Conservation (phyloP, 2,329 filamentous ascomycete genomes). For the Sporothrix variecibatus region DNA sequence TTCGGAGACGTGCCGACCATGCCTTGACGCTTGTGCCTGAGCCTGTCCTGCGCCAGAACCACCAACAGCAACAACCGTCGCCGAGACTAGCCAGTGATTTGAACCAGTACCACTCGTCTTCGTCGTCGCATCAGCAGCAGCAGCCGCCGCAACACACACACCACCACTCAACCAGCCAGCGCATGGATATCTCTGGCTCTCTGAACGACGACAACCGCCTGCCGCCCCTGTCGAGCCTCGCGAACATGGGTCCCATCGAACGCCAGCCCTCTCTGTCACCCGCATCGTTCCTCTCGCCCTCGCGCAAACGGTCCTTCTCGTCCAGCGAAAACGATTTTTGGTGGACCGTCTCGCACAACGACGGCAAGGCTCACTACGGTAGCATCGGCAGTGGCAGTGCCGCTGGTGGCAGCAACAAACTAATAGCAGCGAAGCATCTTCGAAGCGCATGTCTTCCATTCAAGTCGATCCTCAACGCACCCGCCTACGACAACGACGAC, state of each 20-base stretch:
- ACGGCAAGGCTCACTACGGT: neutral
- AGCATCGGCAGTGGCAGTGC: neutral
- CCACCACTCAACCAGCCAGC: conserved; percentile 35
- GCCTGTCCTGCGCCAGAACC: conserved; percentile 45
- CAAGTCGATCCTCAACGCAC: conserved; percentile 71
- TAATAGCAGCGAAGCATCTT: conserved; percentile 15
- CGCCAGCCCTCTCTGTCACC: conserved; percentile 62
- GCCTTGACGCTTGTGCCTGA: conserved; percentile 52
- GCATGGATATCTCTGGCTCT: conserved; percentile 45
- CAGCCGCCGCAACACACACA: conserved; percentile 31
- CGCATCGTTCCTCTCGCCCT: conserved; percentile 59
- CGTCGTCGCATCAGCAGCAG: conserved; percentile 17
- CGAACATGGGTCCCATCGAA: conserved; percentile 42
- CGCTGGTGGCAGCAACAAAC: conserved; percentile 30
- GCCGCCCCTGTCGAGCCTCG: conserved; percentile 55
- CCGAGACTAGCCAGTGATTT: conserved; percentile 46
- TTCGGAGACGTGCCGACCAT: conserved; percentile 52
- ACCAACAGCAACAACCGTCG: conserved; percentile 42
- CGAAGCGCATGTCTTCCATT: conserved; percentile 72
- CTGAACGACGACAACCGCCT: conserved; percentile 60
- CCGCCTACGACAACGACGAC: conserved; percentile 42
- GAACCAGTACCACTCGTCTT: conserved; percentile 49
- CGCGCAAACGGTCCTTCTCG: conserved; percentile 69
- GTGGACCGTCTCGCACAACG: conserved; percentile 11
- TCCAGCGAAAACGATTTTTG: conserved; percentile 53